A percentile compares a stretch with the other conserved stretches of the same genome.
Evolutionary conservation across 2,329 filamentous ascomycete species (phyloP).

Genomic region (Microsporum audouinii): DNA sequence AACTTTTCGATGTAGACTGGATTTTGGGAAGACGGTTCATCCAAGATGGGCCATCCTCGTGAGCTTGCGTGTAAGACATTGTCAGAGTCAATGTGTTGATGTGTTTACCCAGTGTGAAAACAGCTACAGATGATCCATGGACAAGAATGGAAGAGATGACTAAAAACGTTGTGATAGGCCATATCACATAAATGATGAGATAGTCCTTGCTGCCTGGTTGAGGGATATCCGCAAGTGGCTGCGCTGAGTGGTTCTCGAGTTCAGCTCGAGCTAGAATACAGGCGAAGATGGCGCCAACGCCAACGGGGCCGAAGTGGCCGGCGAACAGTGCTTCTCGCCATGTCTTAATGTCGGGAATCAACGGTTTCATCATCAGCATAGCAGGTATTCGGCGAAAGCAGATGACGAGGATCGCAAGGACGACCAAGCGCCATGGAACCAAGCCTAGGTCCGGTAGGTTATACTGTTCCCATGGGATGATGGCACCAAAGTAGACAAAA

Average conservation of each 20-base stretch:
- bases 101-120: constrained; percentile 93
- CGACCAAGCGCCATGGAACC: constrained; percentile 78
- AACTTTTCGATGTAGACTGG: constrained; percentile 70
- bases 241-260: constrained; percentile 62
- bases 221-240: constrained; percentile 56
- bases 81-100: constrained; percentile 95
- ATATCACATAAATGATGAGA: constrained; percentile 71
- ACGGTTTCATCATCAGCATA: constrained; percentile 79
- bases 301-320: constrained; percentile 94
- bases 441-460: constrained; percentile 65
- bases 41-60: constrained; percentile 82
- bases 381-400: constrained; percentile 92
- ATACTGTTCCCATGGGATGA: constrained; percentile 91
- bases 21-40: constrained; percentile 81
- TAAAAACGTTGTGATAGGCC: constrained; percentile 90
- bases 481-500: constrained; percentile 94
- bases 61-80: constrained; percentile 86
- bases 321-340: constrained; percentile 96
- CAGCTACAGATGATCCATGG: constrained; percentile 94
- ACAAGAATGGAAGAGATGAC: constrained; percentile 91
- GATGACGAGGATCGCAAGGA: constrained; percentile 85
- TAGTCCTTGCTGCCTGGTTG: constrained; percentile 47
- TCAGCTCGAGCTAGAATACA: constrained; percentile 90
- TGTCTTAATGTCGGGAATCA: constrained; percentile 95
- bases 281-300: constrained; percentile 91